phyloP scores from a whole-genome alignment of 2,329 filamentous ascomycete genomes.

The Aspergillus arachidicola region DNA sequence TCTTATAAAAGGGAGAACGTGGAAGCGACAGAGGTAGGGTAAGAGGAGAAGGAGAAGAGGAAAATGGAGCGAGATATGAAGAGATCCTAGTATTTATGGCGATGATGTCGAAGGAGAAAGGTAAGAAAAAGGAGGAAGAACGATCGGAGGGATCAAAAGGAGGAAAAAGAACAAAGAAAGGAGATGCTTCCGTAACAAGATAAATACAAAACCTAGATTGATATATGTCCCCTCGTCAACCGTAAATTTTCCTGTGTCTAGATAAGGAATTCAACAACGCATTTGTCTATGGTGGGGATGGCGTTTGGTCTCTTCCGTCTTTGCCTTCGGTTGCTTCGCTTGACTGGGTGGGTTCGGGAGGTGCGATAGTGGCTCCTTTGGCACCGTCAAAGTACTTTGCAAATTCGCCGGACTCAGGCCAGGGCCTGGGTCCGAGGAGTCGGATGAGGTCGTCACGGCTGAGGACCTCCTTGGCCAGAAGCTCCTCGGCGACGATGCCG shows the following conservation, averaged over 20 bases:
- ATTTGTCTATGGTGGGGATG: slow-evolving; percentile 28
- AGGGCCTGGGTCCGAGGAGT: slow-evolving; percentile 80
- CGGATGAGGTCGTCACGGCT: slow-evolving; percentile 90
- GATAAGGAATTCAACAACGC: background rate
- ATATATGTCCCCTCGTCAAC: slow-evolving; percentile 19
- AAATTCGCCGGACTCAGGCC: slow-evolving; percentile 84
- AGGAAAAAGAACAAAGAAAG: slow-evolving; percentile 24
- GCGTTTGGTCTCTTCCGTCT: slow-evolving; percentile 39
- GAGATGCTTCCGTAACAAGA: slow-evolving; percentile 27
- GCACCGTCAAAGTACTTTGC: slow-evolving; percentile 82
- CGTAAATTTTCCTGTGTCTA: slow-evolving; percentile 10
- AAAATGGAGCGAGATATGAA: slow-evolving; percentile 10
- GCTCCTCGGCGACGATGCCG: slow-evolving; percentile 86
- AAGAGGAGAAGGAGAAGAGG: slow-evolving; percentile 9
- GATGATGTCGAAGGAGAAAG: slow-evolving; percentile 19
- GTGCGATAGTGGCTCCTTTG: slow-evolving; percentile 55
- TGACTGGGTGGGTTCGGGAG: slow-evolving; percentile 46
- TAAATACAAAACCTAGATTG: slow-evolving; percentile 30
- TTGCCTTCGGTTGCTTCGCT: slow-evolving; percentile 45
- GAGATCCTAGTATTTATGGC: slow-evolving; percentile 31
- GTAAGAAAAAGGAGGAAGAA: slow-evolving; percentile 7
- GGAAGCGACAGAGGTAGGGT: slow-evolving; percentile 6
- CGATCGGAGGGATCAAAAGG: slow-evolving; percentile 8
- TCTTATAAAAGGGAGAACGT: slow-evolving; percentile 10
- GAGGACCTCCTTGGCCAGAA: slow-evolving; percentile 88